phyloP scores from a whole-genome alignment of 352 stramenopile genomes.

The Globisporangium spinosum region DNA sequence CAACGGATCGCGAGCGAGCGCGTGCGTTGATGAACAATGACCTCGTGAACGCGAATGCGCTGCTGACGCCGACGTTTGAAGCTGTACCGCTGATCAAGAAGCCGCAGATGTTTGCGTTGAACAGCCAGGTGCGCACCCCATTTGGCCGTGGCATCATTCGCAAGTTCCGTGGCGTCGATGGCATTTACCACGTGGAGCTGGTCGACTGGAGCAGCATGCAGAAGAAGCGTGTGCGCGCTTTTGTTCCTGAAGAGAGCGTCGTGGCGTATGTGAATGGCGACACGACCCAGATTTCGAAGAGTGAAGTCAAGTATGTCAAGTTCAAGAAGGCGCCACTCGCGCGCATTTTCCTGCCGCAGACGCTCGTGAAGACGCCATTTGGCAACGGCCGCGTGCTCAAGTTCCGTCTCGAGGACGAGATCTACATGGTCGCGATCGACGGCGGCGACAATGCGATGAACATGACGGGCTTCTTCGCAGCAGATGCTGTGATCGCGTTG shows the following conservation, averaged over 20 bases:
- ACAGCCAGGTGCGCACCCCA: slow-evolving; percentile 56
- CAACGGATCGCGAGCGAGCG: slow-evolving; percentile 49
- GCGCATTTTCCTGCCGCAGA: slow-evolving; percentile 44
- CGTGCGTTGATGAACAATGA: slow-evolving; percentile 68
- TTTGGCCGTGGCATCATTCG: slow-evolving; percentile 64
- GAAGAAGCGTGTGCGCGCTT: slow-evolving; percentile 50
- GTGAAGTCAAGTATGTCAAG: slow-evolving; percentile 54
- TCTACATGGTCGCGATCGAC: slow-evolving; percentile 62
- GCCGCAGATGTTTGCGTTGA: slow-evolving; percentile 59
- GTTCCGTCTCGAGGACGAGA: slow-evolving; percentile 66
- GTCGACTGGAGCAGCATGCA: slow-evolving; percentile 44
- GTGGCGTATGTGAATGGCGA: slow-evolving; percentile 36
- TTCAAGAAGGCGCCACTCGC: slow-evolving; percentile 40
- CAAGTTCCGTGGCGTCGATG: slow-evolving; percentile 64
- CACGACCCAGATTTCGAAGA: slow-evolving; percentile 33
- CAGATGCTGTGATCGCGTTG: slow-evolving; percentile 43
- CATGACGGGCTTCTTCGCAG: slow-evolving; percentile 44
- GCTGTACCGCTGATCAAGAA: slow-evolving; percentile 41
- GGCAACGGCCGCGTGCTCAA: slow-evolving; percentile 58
- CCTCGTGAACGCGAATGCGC: slow-evolving; percentile 55
- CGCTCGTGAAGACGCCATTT: slow-evolving; percentile 74
- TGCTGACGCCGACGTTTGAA: slow-evolving; percentile 36
- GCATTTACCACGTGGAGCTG: slow-evolving; percentile 82
- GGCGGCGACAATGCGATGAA: slow-evolving; percentile 35
- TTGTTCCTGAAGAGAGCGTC: slow-evolving; percentile 56